Base-by-base conservation (phyloP, 148 eudicot genomes). In the Vaccinium darrowii region DNA sequence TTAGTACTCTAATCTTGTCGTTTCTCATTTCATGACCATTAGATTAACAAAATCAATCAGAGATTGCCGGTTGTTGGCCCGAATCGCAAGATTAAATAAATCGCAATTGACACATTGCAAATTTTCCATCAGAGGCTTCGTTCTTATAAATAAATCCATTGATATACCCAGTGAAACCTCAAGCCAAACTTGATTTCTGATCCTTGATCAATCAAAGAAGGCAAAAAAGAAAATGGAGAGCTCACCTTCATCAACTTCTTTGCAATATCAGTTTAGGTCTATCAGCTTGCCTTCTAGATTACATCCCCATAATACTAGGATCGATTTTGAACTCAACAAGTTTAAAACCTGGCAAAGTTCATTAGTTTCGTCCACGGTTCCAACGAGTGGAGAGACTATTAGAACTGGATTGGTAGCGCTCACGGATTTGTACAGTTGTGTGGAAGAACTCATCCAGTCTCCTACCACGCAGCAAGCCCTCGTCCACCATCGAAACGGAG, bases 271-370 rank as follows among this genome's bases (percentile, higher is more conserved):
- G 65, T 15, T 79, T 53, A 86, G 93, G 83, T 93, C 95, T 50
- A 82, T 88, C 23, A 91, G 93, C 76, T 83, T 89, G 75, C 92
- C 93, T 12, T 83, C 92, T 23, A 88, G 90, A 80, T 82, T 89
- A 73, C 84, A 83, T 71, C 88, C 89, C 5, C 84, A 86, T 18
- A 73, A 81, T 13, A 82, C 65, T 3, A 86, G 71, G 65, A 79
- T 92, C 57, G 93, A 95, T 77, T 67, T 84, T 25, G 88, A 92
- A 62, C 43, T 93, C 9, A 84, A 87, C 78, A 93, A 88, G 87
- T 84, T 92, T 14, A 92, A 88, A 72, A 65, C 90, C 7, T 87
- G 84, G 84, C 89, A 84, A 51, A 63, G 27, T 60, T 86, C 86
- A 4, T 4, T 84, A 2, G 73, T 73, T 12, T 83, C 36, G 8